phyloP scores from a whole-genome alignment of 495 filamentous ascomycete species.

The Penicillium egyptiacum region DNA sequence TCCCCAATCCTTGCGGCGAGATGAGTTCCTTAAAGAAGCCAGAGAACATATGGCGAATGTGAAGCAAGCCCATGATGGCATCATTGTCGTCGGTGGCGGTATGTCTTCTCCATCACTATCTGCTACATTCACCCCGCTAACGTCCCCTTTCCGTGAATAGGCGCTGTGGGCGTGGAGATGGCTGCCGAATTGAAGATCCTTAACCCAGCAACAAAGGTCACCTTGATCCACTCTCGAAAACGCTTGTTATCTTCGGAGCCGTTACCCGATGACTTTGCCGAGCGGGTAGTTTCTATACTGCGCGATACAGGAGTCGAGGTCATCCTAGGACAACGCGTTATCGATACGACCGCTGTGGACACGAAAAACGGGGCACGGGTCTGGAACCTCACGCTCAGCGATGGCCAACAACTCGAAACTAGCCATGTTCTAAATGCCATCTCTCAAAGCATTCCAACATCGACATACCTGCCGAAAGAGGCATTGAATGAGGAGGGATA shows the following conservation, averaged over 20 bases:
- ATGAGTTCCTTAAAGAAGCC: conserved; percentile 58
- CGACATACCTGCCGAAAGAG: conserved; percentile 51
- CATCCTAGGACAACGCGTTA: conserved; percentile 52
- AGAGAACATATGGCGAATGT: conserved; percentile 28
- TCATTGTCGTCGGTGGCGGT: conserved; percentile 60
- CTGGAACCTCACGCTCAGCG: conserved; percentile 54
- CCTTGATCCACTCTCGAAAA: conserved; percentile 64
- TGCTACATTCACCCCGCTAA: not conserved
- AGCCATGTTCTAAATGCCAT: conserved; percentile 62
- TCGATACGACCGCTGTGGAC: conserved; percentile 29
- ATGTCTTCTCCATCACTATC: conserved; percentile 30
- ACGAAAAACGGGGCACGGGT: conserved; percentile 40
- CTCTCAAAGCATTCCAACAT: conserved; percentile 54
- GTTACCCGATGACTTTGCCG: conserved; percentile 64
- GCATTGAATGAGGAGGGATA: conserved; percentile 55
- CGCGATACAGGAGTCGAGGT: conserved; percentile 56
- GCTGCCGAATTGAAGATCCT: conserved; percentile 63
- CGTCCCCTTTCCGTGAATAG: conserved; percentile 22
- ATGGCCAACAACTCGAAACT: conserved; percentile 52
- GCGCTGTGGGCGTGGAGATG: conserved; percentile 72
- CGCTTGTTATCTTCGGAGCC: conserved; percentile 65
- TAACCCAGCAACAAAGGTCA: conserved; percentile 58
- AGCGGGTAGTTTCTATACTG: conserved; percentile 50
- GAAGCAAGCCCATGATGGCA: conserved; percentile 39
- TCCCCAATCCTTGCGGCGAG: conserved; percentile 53